Evolutionary conservation across 345 rosid genomes (phyloP), one percentile per base, ranked within the genome.

Genomic region (Psidium friedrichsthalianum): DNA sequence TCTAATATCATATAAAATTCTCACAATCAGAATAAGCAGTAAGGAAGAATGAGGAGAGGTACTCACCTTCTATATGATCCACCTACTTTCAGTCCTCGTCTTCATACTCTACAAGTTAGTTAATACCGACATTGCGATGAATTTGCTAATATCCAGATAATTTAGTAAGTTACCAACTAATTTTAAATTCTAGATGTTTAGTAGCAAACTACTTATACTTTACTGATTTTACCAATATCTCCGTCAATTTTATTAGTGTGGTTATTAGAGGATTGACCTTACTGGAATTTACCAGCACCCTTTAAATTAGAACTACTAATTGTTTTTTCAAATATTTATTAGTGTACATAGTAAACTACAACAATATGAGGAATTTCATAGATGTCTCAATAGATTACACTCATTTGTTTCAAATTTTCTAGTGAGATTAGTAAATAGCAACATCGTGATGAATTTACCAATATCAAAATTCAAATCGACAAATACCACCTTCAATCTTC

Each of bases 71-170:
- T 24, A 27, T 5, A 57, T 14, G 94, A 92, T 52, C 83, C 90
- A 84, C 42, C 85, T 64, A 84, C 91, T 88, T 88, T 11, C 84
- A 87, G 20, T 85, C 88, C 84, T 90, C 92, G 82, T 91, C 90
- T 83, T 89, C 93, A 85, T 90, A 91, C 74, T 56, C 11, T 22
- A 11, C n/a, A 56, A 56, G 14, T 57, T 24, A 57, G 15, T 56
- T 57, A 57, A 57, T 24, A 4, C 24, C 11, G 14, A 56, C 14
- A 8, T 56, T 56, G 10, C 11, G 14, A 56, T 24, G 27, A 56
- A 56, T 56, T 3, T 56, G 25, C 61, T 24, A 27, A 57, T 13
- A 57, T 5, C 61, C 61, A 57, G 61, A 57, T 57, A 24, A 57
- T 44, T 24, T 24, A 11, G 27, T 4, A 24, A 24, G n/a, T 10